Conservation (phyloP, 306 rosid genomes). For the Lithocarpus polystachyus region DNA sequence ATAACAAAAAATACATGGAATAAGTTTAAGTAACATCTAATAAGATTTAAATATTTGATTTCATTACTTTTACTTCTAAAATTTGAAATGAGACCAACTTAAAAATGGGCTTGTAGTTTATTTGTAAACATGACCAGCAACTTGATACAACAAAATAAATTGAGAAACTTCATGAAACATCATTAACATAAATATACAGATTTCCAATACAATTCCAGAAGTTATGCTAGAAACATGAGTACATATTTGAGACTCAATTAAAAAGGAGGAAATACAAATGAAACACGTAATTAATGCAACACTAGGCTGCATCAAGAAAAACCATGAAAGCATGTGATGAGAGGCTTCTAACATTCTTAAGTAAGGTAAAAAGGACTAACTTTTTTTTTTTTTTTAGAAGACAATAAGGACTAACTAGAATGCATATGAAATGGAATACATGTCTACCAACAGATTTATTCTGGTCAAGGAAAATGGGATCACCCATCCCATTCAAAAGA, state of each 20-base stretch:
- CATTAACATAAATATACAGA: background rate
- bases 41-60: background rate
- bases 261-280: background rate
- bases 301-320: background rate
- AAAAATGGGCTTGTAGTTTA: background rate
- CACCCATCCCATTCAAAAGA: too few species aligned
- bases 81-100: background rate
- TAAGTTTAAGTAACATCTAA: background rate
- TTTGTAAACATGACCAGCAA: background rate
- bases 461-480: too few species aligned
- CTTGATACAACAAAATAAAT: background rate
- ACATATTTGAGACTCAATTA: background rate
- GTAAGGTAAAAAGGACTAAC: background rate
- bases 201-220: background rate
- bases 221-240: background rate
- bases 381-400: background rate
- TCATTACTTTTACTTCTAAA: background rate
- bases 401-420: background rate
- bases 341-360: background rate
- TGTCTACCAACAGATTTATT: too few species aligned
- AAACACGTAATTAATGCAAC: background rate
- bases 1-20: conserved; percentile 4
- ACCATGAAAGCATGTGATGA: background rate
- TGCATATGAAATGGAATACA: background rate
- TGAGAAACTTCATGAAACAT: background rate